Evolutionary conservation across 1,139 yeast genomes (phyloP).

Genomic region (Lodderomyces orthopsilosis): DNA sequence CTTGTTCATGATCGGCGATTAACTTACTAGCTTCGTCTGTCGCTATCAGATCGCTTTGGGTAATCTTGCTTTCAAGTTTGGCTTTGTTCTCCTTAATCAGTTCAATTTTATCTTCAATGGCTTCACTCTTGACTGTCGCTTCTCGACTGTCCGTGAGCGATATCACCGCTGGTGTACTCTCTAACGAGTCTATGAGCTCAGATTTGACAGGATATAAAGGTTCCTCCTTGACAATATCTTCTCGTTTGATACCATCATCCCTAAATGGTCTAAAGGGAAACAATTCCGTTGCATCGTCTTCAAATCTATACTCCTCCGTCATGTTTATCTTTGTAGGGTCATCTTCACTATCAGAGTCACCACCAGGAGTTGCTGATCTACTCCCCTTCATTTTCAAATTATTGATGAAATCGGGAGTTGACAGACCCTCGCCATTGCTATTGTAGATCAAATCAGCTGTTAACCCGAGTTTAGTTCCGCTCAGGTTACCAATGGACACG

Average conservation of each 20-base stretch:
- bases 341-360: conserved; percentile 27
- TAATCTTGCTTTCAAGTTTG: conserved; percentile 28
- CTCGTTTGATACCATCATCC: conserved; percentile 14
- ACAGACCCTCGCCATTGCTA: conserved; percentile 19
- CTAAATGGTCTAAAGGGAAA: conserved; percentile 46
- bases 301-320: conserved; percentile 56
- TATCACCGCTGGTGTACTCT: conserved; percentile 12
- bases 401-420: conserved; percentile 41
- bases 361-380: conserved; percentile 7
- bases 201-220: conserved; percentile 6
- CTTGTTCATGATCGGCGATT: conserved; percentile 31
- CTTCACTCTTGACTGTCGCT: conserved; percentile 36
- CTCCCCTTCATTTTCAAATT: conserved; percentile 29
- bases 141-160: conserved; percentile 18
- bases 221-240: conserved; percentile 6
- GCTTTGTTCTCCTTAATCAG: conserved; percentile 28
- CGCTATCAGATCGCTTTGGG: conserved; percentile 30
- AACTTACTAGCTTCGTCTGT: conserved; percentile 32
- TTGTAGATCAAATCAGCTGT: conserved; percentile 27
- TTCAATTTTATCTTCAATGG: conserved; percentile 28
- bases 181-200: conserved; percentile 12
- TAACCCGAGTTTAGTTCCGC: conserved; percentile 26
- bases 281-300: conserved; percentile 43
- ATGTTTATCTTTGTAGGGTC: conserved; percentile 54
- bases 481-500: conserved; percentile 42